A percentile compares a stretch with the other conserved stretches of the same genome.
Conservation (phyloP, 1,284 basidiomycete species). For the Stereum hirsutum region DNA sequence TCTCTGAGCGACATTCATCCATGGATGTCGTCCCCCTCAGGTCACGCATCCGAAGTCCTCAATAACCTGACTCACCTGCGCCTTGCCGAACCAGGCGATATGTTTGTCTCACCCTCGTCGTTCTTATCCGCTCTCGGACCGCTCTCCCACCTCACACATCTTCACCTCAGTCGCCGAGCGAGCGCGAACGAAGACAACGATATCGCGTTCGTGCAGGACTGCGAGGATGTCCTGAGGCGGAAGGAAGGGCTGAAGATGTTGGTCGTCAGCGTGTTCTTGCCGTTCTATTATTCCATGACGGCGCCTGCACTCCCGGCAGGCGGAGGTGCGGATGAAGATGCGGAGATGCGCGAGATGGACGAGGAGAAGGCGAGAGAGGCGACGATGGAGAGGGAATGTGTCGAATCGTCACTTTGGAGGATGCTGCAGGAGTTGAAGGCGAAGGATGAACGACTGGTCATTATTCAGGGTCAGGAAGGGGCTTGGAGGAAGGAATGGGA, state of each 20-base stretch:
- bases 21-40: not conserved
- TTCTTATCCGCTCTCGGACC: constrained; percentile 25
- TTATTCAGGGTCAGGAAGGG: not conserved
- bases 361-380: not conserved
- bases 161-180: constrained; percentile 30
- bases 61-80: constrained; percentile 25
- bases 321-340: not conserved
- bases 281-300: not conserved
- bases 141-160: constrained; percentile 26
- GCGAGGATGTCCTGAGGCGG: constrained; percentile 20
- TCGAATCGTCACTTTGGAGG: not conserved
- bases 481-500: not conserved
- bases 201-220: constrained; percentile 24
- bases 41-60: not conserved
- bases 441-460: not conserved
- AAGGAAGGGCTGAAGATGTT: constrained; percentile 16
- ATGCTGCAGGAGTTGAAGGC: not conserved
- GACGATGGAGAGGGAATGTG: not conserved
- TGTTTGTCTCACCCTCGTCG: constrained; percentile 26
- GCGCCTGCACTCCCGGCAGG: not conserved
- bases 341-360: too few species aligned
- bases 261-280: constrained; percentile 26
- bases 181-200: constrained; percentile 35
- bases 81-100: constrained; percentile 27
- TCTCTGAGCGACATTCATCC: not conserved